These are phyloP conservation scores for Ophiorrhiza pumila DNA, from an alignment of 257 asterid species.

Conservation along the genomic window DNA sequence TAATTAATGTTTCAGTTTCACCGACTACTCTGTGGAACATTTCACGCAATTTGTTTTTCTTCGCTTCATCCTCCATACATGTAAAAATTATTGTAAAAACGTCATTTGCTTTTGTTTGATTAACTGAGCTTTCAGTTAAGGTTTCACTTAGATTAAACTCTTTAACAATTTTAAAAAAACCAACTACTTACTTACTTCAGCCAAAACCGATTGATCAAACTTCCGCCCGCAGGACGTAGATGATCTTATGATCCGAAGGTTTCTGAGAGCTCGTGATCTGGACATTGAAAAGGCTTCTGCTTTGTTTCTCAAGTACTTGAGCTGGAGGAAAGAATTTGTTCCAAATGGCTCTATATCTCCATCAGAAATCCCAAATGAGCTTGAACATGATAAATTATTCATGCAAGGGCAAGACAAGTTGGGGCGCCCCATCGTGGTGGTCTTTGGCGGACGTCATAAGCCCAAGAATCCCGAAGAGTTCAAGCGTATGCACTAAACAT, in stretches of 20 bases:
- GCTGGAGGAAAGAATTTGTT: conserved; percentile 73
- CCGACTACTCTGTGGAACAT: too few species aligned
- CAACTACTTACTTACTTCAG: neutral
- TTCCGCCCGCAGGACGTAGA: conserved; percentile 78
- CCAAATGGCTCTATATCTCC: conserved; percentile 37
- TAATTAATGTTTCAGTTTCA: too few species aligned
- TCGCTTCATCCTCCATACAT: too few species aligned
- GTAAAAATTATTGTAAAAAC: too few species aligned
- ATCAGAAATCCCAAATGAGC: conserved; percentile 47
- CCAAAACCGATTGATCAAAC: neutral
- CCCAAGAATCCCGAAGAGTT: conserved; percentile 63
- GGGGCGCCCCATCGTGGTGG: conserved; percentile 68
- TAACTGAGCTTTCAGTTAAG: neutral
- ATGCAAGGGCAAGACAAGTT: conserved; percentile 82
- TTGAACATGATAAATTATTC: conserved; percentile 65
- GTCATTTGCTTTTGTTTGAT: too few species aligned
- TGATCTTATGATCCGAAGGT: conserved; percentile 75
- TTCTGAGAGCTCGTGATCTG: conserved; percentile 86
- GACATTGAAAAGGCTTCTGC: conserved; percentile 81
- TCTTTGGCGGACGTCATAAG: conserved; percentile 65
- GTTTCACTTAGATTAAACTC: neutral
- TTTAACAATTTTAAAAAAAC: neutral
- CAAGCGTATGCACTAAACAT: conserved; percentile 51
- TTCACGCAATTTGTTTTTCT: too few species aligned
- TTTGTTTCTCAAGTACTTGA: conserved; percentile 64